Base-by-base conservation (phyloP, 2,329 filamentous ascomycete genomes). In the Neofusicoccum cordaticola region DNA sequence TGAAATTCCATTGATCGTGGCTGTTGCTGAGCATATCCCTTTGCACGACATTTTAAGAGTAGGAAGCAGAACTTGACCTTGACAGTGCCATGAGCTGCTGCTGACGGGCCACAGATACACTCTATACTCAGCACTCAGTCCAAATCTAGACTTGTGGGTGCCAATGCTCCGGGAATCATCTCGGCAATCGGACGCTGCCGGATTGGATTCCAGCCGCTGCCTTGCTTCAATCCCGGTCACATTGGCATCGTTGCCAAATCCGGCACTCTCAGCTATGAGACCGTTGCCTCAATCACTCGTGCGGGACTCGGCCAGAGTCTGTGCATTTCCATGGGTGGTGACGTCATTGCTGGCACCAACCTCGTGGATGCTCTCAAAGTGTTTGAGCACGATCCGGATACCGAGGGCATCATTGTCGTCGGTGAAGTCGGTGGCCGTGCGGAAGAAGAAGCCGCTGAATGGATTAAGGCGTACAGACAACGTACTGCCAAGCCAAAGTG, bases 91-190 rank as follows among this genome's bases (percentile, higher is more conserved):
- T 37, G 50, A 17, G 31, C 17, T n/a, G 65, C 47, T 47, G 69
- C 67, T 68, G 15, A 60, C 13, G 8, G 17, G 27, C 39, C 2
- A 35, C 63, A 90, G 78, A 86, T 90, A 60, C 88, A 91, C 60
- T 87, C 88, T 27, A 87, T 92, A 56, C 82, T 93, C 4, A 82
- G 86, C 67, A 90, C 89, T 0, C 91, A 93, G 72, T 88, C 84
- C 1, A 89, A 85, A 69, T 90, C 89, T 0, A 82, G 91, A 6
- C 82, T 94, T 0, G 89, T 94, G 0, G 91, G 91, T 1, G 89
- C 91, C n/a, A 94, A 93, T 73, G 90, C 89, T 19, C 90, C 91
- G 0, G 91, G 91, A 0, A 92, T 94, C 67, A 92, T 93, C 64
- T 90, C 89, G 3, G 88, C 90, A 0, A 84, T 88, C 22, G 88